A percentile compares a stretch with the other conserved stretches of the same genome.
Evolutionary conservation across 805 yeast species (phyloP).

Genomic region (Candida argentea): DNA sequence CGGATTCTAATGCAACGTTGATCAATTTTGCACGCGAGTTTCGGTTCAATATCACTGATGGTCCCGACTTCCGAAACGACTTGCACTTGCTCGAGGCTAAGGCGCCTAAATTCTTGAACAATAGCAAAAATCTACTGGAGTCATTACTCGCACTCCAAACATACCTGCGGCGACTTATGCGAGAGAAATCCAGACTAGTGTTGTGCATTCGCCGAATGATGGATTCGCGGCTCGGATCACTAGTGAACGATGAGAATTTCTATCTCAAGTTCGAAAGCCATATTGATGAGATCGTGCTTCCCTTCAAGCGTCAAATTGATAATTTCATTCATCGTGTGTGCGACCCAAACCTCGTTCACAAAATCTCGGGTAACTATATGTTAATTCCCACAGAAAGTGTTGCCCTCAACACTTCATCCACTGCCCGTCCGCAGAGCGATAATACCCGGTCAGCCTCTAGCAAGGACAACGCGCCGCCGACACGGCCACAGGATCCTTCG

Average conservation of each 20-base stretch:
- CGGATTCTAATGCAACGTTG: too few species aligned
- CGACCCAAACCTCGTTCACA: conserved; percentile 16
- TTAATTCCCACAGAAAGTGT: too few species aligned
- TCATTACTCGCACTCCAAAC: conserved; percentile 22
- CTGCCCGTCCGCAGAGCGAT: conserved; percentile 1
- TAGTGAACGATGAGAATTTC: conserved; percentile 14
- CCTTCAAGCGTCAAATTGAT: conserved; percentile 21
- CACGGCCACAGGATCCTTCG: conserved; percentile 1
- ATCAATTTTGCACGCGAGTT: conserved; percentile 22
- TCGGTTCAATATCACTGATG: conserved; percentile 29
- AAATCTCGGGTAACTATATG: conserved; percentile 11
- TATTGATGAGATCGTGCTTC: conserved; percentile 18
- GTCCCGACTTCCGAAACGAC: conserved; percentile 30
- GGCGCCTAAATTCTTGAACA: conserved; percentile 18
- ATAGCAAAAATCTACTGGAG: conserved; percentile 16
- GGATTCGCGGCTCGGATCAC: conserved; percentile 15
- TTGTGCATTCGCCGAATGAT: conserved; percentile 14
- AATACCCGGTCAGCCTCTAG: conserved; percentile 1
- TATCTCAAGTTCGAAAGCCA: conserved; percentile 15
- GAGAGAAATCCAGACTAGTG: conserved; percentile 11
- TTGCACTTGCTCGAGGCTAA: conserved; percentile 21
- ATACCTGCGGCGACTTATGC: conserved; percentile 11
- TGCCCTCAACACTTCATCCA: background rate
- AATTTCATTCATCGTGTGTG: conserved; percentile 21
- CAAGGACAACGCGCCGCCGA: background rate